Base-by-base conservation (phyloP, 2,329 filamentous ascomycete genomes). In the Trichoderma hamatum region DNA sequence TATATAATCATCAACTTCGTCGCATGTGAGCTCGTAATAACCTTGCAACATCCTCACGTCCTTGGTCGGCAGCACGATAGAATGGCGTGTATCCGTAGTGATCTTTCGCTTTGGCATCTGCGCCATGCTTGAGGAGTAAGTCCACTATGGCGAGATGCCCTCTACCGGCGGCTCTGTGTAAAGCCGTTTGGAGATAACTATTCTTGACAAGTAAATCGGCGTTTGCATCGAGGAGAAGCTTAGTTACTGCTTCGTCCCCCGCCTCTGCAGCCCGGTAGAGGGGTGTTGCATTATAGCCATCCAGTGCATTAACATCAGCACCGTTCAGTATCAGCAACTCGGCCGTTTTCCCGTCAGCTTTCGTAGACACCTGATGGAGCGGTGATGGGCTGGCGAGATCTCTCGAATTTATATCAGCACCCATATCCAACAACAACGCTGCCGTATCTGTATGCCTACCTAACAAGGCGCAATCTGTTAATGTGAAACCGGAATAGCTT, bases 131-230 rank as follows among this genome's bases (percentile, higher is more conserved):
- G 1, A 63, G 36, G 24, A 63, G 59, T 32, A 62, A 30, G 19
- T 62, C 34, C 19, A 63, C 59, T 21, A 63, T 43, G n/a, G 59
- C n/a, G 13, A 63, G 32, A 16, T 55, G 36, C 36, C 62, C 62
- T 36, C 32, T 54, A 51, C 56, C 43, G 9, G 30, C 49, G 21
- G 49, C 62, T 56, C 51, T 46, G 13, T 66, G 62, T 32, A 66
- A 66, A 56, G 49, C 49, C n/a, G 62, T 66, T 30, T 66, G 62
- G n/a, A 66, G 62, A 10, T 56, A 56, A 28, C 49, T 65, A n/a
- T 56, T 43, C n/a, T 24, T 46, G 21, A 46, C 49, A 39, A 28
- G 21, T 32, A 65, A 16, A 21, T 65, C 49, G 36, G 62, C 49
- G 5, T 54, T 49, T 39, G 19, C 26, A 32, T 65, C 32, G 32